phyloP scores from a whole-genome alignment of 78 protist genomes.

The Creolimax fragrantissima region DNA sequence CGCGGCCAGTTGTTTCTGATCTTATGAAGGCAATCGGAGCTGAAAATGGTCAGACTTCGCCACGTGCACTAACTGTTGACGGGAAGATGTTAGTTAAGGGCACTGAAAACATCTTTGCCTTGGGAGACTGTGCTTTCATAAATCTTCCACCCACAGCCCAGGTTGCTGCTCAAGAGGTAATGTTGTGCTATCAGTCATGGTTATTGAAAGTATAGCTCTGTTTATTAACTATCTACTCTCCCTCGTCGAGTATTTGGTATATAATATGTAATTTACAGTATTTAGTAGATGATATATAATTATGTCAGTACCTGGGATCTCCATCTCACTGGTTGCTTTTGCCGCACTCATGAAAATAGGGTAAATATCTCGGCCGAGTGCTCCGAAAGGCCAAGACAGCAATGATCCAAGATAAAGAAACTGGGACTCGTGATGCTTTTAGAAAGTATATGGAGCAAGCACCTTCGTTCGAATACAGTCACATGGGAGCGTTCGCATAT shows the following conservation, averaged over 20 bases:
- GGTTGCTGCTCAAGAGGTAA: slow-evolving; percentile 5
- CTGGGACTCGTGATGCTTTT: not conserved
- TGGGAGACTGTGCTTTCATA: slow-evolving; percentile 22
- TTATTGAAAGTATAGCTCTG: not conserved
- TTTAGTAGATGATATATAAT: too few species aligned
- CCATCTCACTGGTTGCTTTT: too few species aligned
- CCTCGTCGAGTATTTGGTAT: too few species aligned
- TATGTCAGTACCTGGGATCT: too few species aligned
- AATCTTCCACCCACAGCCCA: not conserved
- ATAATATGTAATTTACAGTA: not conserved
- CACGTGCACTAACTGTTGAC: slow-evolving; percentile 2
- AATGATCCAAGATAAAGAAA: not conserved
- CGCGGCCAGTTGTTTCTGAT: not conserved
- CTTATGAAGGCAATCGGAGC: not conserved
- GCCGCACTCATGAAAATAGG: too few species aligned
- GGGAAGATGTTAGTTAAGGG: not conserved
- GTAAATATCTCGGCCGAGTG: slow-evolving; percentile 37
- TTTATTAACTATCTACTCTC: not conserved
- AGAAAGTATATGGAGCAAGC: not conserved
- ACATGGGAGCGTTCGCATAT: slow-evolving; percentile 58
- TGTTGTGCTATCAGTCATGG: not conserved
- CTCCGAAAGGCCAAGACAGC: slow-evolving; percentile 18
- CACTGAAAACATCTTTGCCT: slow-evolving; percentile 6
- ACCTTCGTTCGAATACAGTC: slow-evolving; percentile 28
- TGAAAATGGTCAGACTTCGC: not conserved